Base-by-base conservation (phyloP, 371 early-diverging fungal genomes). In the Rhizopus sp. region DNA sequence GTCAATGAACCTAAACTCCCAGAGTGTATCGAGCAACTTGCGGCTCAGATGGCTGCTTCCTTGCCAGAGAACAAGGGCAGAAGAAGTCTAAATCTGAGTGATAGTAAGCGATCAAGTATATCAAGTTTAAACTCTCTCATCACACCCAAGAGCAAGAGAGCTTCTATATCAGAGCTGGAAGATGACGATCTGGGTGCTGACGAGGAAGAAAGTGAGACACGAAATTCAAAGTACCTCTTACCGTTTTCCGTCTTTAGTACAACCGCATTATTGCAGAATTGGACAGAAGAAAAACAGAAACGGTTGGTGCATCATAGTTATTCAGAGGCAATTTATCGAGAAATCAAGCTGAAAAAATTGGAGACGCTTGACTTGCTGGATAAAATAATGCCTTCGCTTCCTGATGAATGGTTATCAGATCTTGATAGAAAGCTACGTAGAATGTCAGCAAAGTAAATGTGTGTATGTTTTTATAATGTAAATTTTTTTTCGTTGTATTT, bases 1-100 rank as follows among this genome's bases (percentile, higher is more conserved):
- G 82, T 88, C 29, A 80, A 83, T 16, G 96, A 96, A 64, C 38
- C 70, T 30, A 67, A 72, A 13, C 58, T 93, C 35, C 75, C 89
- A 4, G 77, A 77, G 9, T 87, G 87, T 17, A 77, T 93, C 2
- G 80, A 74, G 47, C 72, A 76, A 31, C 86, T 91, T 60, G 81
- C 90, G 7, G 60, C 77, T 17, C 79, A 84, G 38, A 67, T 79
- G 16, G 83, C 80, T 32, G 75, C 70, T 77, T 4, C 73, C 72
- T 42, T 73, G 74, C 32, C n/a, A 7, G 29, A 39, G 17, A 6
- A 29, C 12, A 33, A 29, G 33, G 10, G 13, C 30, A 39, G 54
- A 15, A 38, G 32, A 16, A 45, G 30, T 42, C 5, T 42, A 4
- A 50, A 38, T 46, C 30, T 35, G 23, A 17, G 30, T 9, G 17